A percentile compares a stretch with the other conserved stretches of the same genome.
These are phyloP conservation scores for Laetiporus sulphureus DNA, from an alignment of 1,284 basidiomycete genomes.

Conservation along the genomic window DNA sequence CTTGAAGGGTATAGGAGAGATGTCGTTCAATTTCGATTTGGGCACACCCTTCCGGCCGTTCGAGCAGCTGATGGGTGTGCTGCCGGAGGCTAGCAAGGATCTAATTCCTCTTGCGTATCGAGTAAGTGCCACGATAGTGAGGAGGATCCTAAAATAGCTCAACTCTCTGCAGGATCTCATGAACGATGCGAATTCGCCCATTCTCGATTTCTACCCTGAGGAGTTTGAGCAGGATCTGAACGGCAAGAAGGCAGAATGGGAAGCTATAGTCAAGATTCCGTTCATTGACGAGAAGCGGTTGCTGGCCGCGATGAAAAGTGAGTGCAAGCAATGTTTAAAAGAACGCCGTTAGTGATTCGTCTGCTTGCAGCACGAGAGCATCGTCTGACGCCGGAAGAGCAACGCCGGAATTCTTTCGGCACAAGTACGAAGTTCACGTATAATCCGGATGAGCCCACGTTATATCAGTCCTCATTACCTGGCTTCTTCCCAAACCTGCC, in stretches of 20 bases:
- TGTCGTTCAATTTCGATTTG: slow-evolving; percentile 82
- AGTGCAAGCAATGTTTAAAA: slow-evolving; percentile 17
- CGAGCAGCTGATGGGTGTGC: slow-evolving; percentile 97
- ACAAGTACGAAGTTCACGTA: slow-evolving; percentile 78
- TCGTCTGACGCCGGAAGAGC: slow-evolving; percentile 75
- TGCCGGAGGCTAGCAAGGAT: slow-evolving; percentile 85
- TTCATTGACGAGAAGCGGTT: slow-evolving; percentile 89
- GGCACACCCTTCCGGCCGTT: slow-evolving; percentile 92
- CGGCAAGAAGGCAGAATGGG: slow-evolving; percentile 99
- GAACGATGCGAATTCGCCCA: slow-evolving; percentile 81
- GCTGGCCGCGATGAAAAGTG: slow-evolving; percentile 77
- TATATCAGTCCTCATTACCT: slow-evolving; percentile 87
- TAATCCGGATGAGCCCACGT: slow-evolving; percentile 53
- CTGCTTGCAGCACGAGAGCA: slow-evolving; percentile 60
- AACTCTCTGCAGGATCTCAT: slow-evolving; percentile 68
- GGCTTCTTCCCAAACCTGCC: slow-evolving; percentile 93
- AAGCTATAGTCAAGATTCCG: slow-evolving; percentile 97
- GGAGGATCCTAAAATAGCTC: too few relatives aligned
- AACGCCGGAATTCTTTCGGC: slow-evolving; percentile 72
- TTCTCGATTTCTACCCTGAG: slow-evolving; percentile 90
- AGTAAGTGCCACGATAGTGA: too few relatives aligned
- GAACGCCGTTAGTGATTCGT: background rate
- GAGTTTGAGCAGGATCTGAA: slow-evolving; percentile 94
- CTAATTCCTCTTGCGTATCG: slow-evolving; percentile 84
- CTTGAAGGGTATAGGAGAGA: slow-evolving; percentile 67